Evolutionary conservation across 495 filamentous ascomycete species (phyloP).

Genomic region (Hypoxylon cercidicola): DNA sequence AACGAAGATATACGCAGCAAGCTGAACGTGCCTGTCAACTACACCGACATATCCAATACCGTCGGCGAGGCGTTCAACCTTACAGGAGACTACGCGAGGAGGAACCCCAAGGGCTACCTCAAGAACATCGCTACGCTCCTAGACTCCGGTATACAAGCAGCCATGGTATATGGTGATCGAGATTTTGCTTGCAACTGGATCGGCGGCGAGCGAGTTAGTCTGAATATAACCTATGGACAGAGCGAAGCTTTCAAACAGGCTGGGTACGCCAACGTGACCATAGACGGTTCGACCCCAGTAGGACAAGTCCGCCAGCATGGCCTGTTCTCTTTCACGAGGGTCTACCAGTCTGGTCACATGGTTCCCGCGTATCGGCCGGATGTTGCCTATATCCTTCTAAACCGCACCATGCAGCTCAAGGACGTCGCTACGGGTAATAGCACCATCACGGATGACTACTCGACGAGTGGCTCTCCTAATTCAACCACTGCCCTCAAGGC

Average conservation of each 20-base stretch:
- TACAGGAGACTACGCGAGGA: slow-evolving; percentile 62
- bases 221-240: slow-evolving; percentile 44
- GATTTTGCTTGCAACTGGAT: slow-evolving; percentile 74
- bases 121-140: slow-evolving; percentile 61
- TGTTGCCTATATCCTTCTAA: slow-evolving; percentile 55
- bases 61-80: slow-evolving; percentile 63
- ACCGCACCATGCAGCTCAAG: slow-evolving; percentile 61
- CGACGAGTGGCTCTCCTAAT: slow-evolving; percentile 9
- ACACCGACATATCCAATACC: slow-evolving; percentile 65
- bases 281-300: slow-evolving; percentile 58
- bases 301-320: slow-evolving; percentile 68
- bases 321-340: slow-evolving; percentile 67
- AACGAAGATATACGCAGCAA: slow-evolving; percentile 66
- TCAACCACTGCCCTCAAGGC: slow-evolving; percentile 17
- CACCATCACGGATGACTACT: slow-evolving; percentile 20
- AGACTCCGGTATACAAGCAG: slow-evolving; percentile 68
- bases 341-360: slow-evolving; percentile 70
- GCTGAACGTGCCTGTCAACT: slow-evolving; percentile 74
- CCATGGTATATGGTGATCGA: slow-evolving; percentile 69
- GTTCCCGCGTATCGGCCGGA: slow-evolving; percentile 60
- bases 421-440: slow-evolving; percentile 68
- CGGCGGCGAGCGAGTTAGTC: slow-evolving; percentile 66
- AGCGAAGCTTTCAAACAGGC: slow-evolving; percentile 57
- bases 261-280: slow-evolving; percentile 61
- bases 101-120: slow-evolving; percentile 55